Evolutionary conservation across 768 basidiomycete genomes (phyloP).

Genomic region (Calocera viscosa): DNA sequence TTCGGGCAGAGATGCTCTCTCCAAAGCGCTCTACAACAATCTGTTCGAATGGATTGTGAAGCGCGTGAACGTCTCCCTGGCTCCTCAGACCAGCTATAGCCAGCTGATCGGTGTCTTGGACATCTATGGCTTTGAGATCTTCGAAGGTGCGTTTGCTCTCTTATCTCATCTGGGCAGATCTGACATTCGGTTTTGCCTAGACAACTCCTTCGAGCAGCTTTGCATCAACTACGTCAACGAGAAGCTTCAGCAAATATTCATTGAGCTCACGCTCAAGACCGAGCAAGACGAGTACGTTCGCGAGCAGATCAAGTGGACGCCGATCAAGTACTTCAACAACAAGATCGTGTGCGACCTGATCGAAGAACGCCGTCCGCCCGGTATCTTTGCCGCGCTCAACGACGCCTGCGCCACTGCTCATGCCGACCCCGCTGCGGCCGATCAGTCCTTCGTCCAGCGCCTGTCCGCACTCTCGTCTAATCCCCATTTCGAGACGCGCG

Average conservation of each 20-base stretch:
- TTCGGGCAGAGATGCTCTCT: constrained; percentile 78
- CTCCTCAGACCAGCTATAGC: constrained; percentile 54
- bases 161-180: not conserved
- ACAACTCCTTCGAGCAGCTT: constrained; percentile 88
- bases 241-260: constrained; percentile 98
- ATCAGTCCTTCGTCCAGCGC: constrained; percentile 92
- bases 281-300: constrained; percentile 99
- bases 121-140: constrained; percentile 99
- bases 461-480: constrained; percentile 69
- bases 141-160: constrained; percentile 47
- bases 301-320: constrained; percentile 98
- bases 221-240: constrained; percentile 99
- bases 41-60: constrained; percentile 99
- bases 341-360: constrained; percentile 97
- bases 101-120: constrained; percentile 93
- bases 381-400: constrained; percentile 94
- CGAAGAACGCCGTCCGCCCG: constrained; percentile 90
- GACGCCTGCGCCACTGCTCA: constrained; percentile 99
- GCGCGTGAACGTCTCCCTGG: constrained; percentile 92
- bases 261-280: constrained; percentile 94
- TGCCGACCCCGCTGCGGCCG: constrained; percentile 90
- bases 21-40: constrained; percentile 97
- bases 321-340: constrained; percentile 98
- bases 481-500: constrained; percentile 89
- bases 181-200: constrained; percentile 29